Evolutionary conservation across 2,329 filamentous ascomycete genomes (phyloP).

Genomic region (Fusarium sp.): DNA sequence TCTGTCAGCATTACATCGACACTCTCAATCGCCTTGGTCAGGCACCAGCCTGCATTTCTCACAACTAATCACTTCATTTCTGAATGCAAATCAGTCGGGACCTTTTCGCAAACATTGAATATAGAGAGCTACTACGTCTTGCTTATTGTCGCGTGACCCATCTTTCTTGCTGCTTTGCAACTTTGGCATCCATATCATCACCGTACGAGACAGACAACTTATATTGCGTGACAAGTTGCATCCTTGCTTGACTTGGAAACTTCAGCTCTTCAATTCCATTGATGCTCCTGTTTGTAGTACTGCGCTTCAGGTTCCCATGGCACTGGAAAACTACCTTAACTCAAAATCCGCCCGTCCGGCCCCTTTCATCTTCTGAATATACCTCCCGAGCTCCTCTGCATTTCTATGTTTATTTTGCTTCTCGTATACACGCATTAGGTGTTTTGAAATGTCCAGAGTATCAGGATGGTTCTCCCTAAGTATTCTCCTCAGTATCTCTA

Average conservation of each 20-base stretch:
- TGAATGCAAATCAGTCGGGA: fast-evolving
- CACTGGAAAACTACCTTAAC: fast-evolving
- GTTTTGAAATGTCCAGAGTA: fast-evolving
- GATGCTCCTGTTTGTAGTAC: neutral
- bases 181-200: too few relatives aligned
- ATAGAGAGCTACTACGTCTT: neutral
- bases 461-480: fast-evolving
- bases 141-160: neutral
- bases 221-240: fast-evolving
- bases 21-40: fast-evolving
- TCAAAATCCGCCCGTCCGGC: fast-evolving
- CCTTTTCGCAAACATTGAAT: neutral
- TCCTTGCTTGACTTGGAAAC: fast-evolving
- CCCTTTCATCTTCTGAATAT: fast-evolving
- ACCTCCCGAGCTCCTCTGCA: neutral
- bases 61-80: fast-evolving
- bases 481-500: fast-evolving
- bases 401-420: fast-evolving
- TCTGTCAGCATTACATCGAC: neutral
- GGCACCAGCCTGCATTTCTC: fast-evolving
- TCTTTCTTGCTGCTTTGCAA: neutral
- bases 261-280: fast-evolving
- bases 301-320: fast-evolving
- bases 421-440: fast-evolving
- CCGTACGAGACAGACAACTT: fast-evolving